A percentile compares a stretch with the other conserved stretches of the same genome.
phyloP scores from a whole-genome alignment of 1,139 yeast genomes.

The Geotrichum citri-aurantii region DNA sequence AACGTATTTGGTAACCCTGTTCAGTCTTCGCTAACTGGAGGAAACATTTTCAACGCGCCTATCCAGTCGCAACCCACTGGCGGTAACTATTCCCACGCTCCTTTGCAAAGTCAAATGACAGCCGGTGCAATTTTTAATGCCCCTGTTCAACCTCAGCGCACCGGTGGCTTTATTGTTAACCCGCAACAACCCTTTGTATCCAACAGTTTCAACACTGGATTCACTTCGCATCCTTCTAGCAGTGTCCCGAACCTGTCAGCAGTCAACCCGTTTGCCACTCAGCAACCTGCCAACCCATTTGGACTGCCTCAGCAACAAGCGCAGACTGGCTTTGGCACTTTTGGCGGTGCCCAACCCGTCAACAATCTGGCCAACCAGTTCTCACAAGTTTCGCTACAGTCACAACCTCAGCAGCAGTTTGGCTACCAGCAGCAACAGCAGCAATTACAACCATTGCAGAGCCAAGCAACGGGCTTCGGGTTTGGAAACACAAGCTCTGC shows the following conservation, averaged over 20 bases:
- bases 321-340: background rate
- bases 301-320: conserved; percentile 5
- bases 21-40: conserved; percentile 1
- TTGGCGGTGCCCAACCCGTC: conserved; percentile 1
- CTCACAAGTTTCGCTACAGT: conserved; percentile 1
- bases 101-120: background rate
- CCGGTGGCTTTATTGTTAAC: background rate
- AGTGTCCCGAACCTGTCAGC: background rate
- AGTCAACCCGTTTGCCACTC: conserved; percentile 7
- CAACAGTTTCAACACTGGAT: background rate
- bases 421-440: conserved; percentile 1
- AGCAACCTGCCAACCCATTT: conserved; percentile 1
- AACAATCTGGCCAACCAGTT: conserved; percentile 3
- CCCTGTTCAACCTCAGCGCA: background rate
- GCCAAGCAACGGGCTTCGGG: conserved; percentile 24
- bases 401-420: conserved; percentile 1
- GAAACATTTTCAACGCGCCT: background rate
- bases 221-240: conserved; percentile 5
- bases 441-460: conserved; percentile 11
- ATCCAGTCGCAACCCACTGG: conserved; percentile 5
- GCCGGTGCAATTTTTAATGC: background rate
- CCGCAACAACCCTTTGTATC: background rate
- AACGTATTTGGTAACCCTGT: conserved; percentile 12
- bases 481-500: conserved; percentile 16
- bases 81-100: background rate